phyloP scores from a whole-genome alignment of 257 asterid genomes.

The Solanum sejunctum region DNA sequence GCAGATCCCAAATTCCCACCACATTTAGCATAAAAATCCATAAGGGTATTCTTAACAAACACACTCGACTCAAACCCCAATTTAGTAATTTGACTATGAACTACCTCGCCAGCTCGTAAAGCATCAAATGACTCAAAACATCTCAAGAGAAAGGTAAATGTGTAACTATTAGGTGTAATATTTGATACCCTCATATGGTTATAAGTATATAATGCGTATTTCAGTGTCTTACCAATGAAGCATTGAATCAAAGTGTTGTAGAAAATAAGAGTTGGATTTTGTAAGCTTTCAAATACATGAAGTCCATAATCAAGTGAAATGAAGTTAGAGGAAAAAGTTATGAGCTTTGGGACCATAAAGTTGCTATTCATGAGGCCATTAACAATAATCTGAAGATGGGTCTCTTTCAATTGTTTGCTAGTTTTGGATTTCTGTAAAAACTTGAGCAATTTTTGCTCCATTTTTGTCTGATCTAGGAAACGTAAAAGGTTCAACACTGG shows the following conservation, averaged over 20 bases:
- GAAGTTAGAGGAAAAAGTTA: slow-evolving; percentile 19
- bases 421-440: slow-evolving; percentile 25
- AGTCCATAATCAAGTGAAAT: slow-evolving; percentile 24
- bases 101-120: slow-evolving; percentile 15
- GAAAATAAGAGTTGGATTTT: slow-evolving; percentile 15
- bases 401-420: slow-evolving; percentile 23
- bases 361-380: slow-evolving; percentile 26
- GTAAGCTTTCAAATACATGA: slow-evolving; percentile 10
- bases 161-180: slow-evolving; percentile 31
- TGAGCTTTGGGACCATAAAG: slow-evolving; percentile 30
- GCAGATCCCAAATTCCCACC: slow-evolving; percentile 16
- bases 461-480: slow-evolving; percentile 5
- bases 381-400: slow-evolving; percentile 35
- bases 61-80: slow-evolving; percentile 18
- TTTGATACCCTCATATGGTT: slow-evolving; percentile 18
- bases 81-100: slow-evolving; percentile 27
- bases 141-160: slow-evolving; percentile 32
- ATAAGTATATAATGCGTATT: slow-evolving; percentile 15
- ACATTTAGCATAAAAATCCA: slow-evolving; percentile 32
- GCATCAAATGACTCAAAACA: slow-evolving; percentile 27
- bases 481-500: background rate
- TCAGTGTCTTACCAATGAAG: slow-evolving; percentile 24
- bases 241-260: slow-evolving; percentile 40
- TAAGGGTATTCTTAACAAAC: slow-evolving; percentile 27
- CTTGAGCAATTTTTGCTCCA: slow-evolving; percentile 25